Evolutionary conservation across 345 rosid species (phyloP).

Genomic region (Trapa bicornis): DNA sequence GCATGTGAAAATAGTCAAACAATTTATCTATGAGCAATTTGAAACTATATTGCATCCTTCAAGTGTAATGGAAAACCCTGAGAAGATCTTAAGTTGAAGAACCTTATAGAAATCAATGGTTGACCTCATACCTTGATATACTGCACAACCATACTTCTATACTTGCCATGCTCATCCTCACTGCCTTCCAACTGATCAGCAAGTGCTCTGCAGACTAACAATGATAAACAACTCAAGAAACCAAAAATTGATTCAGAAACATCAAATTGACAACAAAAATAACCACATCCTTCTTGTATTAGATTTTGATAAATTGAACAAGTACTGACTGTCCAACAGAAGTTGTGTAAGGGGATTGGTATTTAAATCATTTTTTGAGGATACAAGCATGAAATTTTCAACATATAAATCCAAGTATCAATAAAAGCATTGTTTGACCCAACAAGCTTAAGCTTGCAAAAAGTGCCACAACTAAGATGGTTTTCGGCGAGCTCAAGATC

Average conservation of each 20-base stretch:
- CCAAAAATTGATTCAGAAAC: constrained; percentile 4
- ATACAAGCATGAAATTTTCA: background rate
- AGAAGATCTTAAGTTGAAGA: background rate
- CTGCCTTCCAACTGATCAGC: constrained; percentile 86
- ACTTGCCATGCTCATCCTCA: constrained; percentile 67
- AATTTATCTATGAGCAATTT: background rate
- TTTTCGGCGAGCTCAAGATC: background rate
- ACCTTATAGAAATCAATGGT: background rate
- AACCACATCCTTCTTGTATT: background rate
- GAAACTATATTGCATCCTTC: background rate
- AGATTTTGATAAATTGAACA: background rate
- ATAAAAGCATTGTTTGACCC: background rate
- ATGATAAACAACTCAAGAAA: constrained; percentile 18
- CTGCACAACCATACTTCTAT: constrained; percentile 57
- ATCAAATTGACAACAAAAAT: background rate
- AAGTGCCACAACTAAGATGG: background rate
- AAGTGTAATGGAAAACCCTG: background rate
- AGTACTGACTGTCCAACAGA: too few species aligned
- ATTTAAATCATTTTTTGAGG: background rate
- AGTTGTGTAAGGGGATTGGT: background rate
- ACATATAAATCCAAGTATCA: too few species aligned
- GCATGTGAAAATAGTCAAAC: background rate
- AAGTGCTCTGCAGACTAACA: constrained; percentile 50
- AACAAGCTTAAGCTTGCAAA: background rate
- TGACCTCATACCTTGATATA: constrained; percentile 41